Percentiles rank a stretch among this genome's conserved stretches.
These are phyloP conservation scores for Quercus gilva DNA, from an alignment of 306 rosid species.

Conservation along the genomic window DNA sequence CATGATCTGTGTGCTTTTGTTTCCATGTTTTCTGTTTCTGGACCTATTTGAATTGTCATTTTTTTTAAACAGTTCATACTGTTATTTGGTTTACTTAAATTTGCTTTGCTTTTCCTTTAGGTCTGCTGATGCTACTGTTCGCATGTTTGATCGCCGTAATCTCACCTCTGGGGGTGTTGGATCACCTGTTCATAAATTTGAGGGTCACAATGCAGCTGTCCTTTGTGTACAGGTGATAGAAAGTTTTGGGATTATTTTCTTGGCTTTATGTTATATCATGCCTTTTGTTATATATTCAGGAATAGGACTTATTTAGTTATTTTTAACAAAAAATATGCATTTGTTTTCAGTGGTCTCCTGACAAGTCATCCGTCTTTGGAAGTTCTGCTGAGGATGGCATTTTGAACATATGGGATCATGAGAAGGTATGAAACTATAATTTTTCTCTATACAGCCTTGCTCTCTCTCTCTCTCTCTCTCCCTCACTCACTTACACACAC, in stretches of 20 bases:
- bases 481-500: background rate
- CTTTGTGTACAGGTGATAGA: constrained; percentile 45
- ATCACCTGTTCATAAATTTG: constrained; percentile 36
- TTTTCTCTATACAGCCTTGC: background rate
- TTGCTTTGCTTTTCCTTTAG: constrained; percentile 31
- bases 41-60: background rate
- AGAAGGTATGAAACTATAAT: constrained; percentile 1
- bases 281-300: background rate
- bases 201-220: constrained; percentile 45
- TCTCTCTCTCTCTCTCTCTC: background rate
- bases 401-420: constrained; percentile 9
- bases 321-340: background rate
- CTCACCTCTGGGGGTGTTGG: constrained; percentile 43
- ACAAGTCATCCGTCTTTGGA: constrained; percentile 13
- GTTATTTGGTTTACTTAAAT: background rate
- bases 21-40: constrained; percentile 15
- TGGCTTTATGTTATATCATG: background rate
- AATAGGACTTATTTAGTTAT: background rate
- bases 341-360: constrained; percentile 9
- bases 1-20: background rate
- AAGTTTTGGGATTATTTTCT: background rate
- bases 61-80: background rate
- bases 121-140: constrained; percentile 91
- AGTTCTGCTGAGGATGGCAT: constrained; percentile 21
- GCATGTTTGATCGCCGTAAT: constrained; percentile 94